A percentile compares a stretch with the other conserved stretches of the same genome.
These are phyloP conservation scores for Scortechinia acanthostroma DNA, from an alignment of 2,329 filamentous ascomycete species.

Conservation along the genomic window DNA sequence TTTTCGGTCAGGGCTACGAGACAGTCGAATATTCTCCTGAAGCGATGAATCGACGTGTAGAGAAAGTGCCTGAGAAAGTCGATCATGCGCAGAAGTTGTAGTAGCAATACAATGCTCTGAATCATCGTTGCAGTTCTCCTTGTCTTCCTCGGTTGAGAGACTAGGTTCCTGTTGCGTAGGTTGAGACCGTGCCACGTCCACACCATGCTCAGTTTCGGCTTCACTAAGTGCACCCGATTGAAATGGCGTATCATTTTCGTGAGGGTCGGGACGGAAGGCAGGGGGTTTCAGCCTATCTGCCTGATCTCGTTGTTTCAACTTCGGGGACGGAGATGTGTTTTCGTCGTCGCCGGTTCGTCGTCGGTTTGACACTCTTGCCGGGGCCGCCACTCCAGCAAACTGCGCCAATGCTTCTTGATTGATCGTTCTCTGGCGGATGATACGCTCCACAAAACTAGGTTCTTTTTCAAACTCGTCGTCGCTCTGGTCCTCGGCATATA, in stretches of 20 bases:
- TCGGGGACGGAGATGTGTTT: not conserved
- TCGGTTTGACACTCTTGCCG: constrained; percentile 6
- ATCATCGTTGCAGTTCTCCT: constrained; percentile 29
- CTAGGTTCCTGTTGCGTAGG: constrained; percentile 17
- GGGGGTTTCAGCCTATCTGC: too few relatives aligned
- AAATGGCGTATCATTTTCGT: not conserved
- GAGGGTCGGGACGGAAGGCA: too few relatives aligned
- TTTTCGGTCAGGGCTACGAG: too few relatives aligned
- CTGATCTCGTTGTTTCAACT: constrained; percentile 4
- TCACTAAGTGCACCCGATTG: constrained; percentile 10
- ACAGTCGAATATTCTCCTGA: too few relatives aligned
- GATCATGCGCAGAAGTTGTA: constrained; percentile 21
- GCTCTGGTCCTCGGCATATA: constrained; percentile 8
- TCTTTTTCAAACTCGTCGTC: constrained; percentile 9
- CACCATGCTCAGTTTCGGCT: constrained; percentile 31
- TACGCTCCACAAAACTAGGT: constrained; percentile 5
- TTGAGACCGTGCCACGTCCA: constrained; percentile 9
- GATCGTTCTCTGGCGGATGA: constrained; percentile 13
- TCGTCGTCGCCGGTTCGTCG: not conserved
- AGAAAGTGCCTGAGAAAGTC: constrained; percentile 24
- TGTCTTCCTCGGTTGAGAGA: constrained; percentile 29
- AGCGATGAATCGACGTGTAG: constrained; percentile 12
- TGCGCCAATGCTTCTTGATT: constrained; percentile 15
- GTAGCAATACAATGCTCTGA: constrained; percentile 15
- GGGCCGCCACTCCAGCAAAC: not conserved